Percentiles rank a stretch among this genome's conserved stretches.
Conservation (phyloP, 495 filamentous ascomycete species). For the Aspergillus ellipticus region DNA sequence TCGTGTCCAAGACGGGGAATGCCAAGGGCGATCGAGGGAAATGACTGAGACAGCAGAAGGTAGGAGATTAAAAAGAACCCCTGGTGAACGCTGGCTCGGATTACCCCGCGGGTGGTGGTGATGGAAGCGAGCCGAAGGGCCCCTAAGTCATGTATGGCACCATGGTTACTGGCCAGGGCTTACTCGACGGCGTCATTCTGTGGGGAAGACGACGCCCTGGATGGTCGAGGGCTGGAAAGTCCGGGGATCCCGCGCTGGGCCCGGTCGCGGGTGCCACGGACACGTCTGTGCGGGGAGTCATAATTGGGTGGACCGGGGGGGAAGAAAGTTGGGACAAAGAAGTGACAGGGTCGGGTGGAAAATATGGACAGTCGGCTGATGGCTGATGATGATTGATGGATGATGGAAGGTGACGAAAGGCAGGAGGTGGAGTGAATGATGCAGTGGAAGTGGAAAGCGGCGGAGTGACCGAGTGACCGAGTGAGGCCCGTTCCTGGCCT, state of each 20-base stretch:
- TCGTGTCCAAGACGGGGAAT: constrained; percentile 18
- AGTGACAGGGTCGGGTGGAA: too few species aligned
- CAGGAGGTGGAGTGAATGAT: not conserved
- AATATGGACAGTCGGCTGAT: not conserved
- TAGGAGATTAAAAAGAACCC: not conserved
- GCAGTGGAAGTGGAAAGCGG: not conserved
- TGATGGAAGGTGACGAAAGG: too few species aligned
- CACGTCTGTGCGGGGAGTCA: not conserved
- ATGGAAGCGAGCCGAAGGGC: not conserved
- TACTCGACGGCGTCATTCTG: not conserved
- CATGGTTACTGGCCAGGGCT: not conserved
- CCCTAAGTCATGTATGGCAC: not conserved
- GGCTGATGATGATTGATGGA: not conserved
- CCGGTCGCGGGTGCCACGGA: not conserved
- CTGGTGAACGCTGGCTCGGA: not conserved
- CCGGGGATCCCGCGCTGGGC: not conserved
- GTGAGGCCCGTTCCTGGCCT: too few species aligned
- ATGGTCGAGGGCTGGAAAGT: not conserved
- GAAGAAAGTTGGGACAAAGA: not conserved
- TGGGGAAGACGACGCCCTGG: not conserved
- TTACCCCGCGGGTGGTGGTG: not conserved
- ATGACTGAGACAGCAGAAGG: constrained; percentile 9
- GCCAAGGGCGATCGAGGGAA: constrained; percentile 12
- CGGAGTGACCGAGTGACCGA: too few species aligned
- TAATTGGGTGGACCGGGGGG: not conserved